phyloP scores from a whole-genome alignment of 192 early-diverging fungal genomes.

The Obelidium mucronatum region DNA sequence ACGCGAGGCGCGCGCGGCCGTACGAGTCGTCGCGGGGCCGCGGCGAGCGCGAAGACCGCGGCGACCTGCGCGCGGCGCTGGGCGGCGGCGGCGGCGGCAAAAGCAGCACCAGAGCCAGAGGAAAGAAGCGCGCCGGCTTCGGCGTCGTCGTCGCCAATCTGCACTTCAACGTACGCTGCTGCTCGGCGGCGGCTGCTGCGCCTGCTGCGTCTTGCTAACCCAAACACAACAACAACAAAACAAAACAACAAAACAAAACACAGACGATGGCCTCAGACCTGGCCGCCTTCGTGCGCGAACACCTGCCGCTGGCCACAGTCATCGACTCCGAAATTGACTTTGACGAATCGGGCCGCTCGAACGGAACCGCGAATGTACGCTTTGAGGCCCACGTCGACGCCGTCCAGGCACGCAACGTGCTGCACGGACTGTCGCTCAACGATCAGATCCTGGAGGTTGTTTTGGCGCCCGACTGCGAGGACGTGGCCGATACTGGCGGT shows the following conservation, averaged over 20 bases:
- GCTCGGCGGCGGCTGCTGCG: no score
- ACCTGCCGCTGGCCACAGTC: background rate
- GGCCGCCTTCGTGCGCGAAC: background rate
- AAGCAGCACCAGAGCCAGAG: background rate
- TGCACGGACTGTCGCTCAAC: slow-evolving; percentile 14
- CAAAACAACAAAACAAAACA: background rate
- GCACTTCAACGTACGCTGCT: slow-evolving; percentile 8
- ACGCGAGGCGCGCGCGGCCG: background rate
- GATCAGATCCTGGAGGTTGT: background rate
- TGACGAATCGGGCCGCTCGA: slow-evolving; percentile 6
- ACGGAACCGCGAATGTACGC: slow-evolving; percentile 13
- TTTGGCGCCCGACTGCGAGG: background rate
- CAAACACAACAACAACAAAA: background rate
- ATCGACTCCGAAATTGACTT: slow-evolving; percentile 17
- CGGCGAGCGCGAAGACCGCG: background rate
- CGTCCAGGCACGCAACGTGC: background rate
- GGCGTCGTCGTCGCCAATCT: slow-evolving; percentile 2
- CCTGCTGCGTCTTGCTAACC: background rate
- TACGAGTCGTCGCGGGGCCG: background rate
- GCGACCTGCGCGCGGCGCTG: background rate
- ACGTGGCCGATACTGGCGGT: background rate
- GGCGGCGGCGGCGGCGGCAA: background rate
- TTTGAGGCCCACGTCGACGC: slow-evolving; percentile 11
- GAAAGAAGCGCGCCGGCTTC: slow-evolving; percentile 1
- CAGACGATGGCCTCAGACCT: slow-evolving; percentile 6